A percentile compares a stretch with the other conserved stretches of the same genome.
Conservation (phyloP, 2,329 filamentous ascomycete species). For the Diaporthe sp. region DNA sequence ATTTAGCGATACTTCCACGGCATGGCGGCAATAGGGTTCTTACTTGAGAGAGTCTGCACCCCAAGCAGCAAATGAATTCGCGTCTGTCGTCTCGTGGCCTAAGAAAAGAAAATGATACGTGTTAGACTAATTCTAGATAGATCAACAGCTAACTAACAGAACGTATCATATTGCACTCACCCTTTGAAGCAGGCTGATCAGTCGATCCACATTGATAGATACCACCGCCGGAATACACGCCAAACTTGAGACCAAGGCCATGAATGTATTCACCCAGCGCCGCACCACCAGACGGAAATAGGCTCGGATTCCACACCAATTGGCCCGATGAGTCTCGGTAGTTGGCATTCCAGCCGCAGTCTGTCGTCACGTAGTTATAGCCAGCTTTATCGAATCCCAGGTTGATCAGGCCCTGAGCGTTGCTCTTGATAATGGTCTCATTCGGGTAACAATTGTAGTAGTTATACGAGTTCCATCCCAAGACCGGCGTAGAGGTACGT, state of each 20-base stretch:
- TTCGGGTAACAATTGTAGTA: slow-evolving; percentile 63
- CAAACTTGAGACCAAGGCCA: slow-evolving; percentile 61
- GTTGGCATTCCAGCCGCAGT: slow-evolving; percentile 68
- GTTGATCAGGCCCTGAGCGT: slow-evolving; percentile 65
- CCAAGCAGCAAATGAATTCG: slow-evolving; percentile 56
- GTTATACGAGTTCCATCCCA: slow-evolving; percentile 73
- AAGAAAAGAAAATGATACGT: too few relatives aligned
- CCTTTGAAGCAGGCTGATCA: slow-evolving; percentile 58
- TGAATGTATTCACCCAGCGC: slow-evolving; percentile 64
- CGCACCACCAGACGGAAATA: slow-evolving; percentile 64
- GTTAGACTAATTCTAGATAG: not conserved
- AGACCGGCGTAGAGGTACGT: slow-evolving; percentile 51
- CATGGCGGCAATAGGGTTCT: slow-evolving; percentile 33
- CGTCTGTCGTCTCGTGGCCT: slow-evolving; percentile 58
- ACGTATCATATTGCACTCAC: slow-evolving; percentile 43
- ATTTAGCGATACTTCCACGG: not conserved
- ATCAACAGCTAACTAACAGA: not conserved
- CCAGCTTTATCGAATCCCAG: slow-evolving; percentile 64
- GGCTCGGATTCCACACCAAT: slow-evolving; percentile 61
- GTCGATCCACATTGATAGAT: slow-evolving; percentile 58
- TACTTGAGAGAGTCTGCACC: slow-evolving; percentile 66
- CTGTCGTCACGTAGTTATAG: slow-evolving; percentile 68
- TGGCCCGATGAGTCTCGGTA: slow-evolving; percentile 56
- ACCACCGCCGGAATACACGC: slow-evolving; percentile 65
- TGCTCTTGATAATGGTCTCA: slow-evolving; percentile 62